These are phyloP conservation scores for Otatea glauca DNA, from an alignment of 176 grass and related monocot genomes.

Conservation along the genomic window DNA sequence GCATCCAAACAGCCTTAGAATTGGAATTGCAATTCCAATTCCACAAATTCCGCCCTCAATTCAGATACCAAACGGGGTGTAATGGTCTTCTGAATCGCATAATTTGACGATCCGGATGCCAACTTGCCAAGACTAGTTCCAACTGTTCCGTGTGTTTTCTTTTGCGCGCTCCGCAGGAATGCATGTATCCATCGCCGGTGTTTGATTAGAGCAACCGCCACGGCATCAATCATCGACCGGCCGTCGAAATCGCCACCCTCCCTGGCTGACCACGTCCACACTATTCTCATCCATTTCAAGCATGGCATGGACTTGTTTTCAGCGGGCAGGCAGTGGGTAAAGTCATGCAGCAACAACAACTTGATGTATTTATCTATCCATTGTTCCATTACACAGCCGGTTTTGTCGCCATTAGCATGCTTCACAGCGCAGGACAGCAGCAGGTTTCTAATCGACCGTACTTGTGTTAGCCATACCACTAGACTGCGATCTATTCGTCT, in stretches of 20 bases:
- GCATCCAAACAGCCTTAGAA: too few relatives aligned
- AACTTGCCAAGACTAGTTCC: neutral
- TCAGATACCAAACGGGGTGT: too few relatives aligned
- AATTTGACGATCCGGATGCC: neutral
- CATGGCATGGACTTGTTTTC: conserved; percentile 30
- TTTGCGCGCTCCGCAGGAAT: neutral
- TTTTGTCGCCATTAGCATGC: neutral
- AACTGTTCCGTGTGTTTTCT: neutral
- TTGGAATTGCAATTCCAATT: too few relatives aligned
- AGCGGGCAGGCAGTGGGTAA: neutral
- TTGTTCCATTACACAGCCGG: neutral
- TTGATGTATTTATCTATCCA: neutral
- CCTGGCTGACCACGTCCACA: neutral
- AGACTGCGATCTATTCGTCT: too few relatives aligned
- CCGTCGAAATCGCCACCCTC: conserved; percentile 17
- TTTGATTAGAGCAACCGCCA: neutral
- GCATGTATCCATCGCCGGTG: neutral
- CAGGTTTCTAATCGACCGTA: neutral
- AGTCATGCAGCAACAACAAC: conserved; percentile 17
- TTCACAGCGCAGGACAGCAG: neutral
- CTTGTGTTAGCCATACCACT: too few relatives aligned
- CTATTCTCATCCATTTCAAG: neutral
- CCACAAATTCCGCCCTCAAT: too few relatives aligned
- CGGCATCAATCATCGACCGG: neutral
- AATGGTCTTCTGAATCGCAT: neutral